These are phyloP conservation scores for Aethionema arabicum DNA, from an alignment of 345 rosid genomes.

Conservation along the genomic window DNA sequence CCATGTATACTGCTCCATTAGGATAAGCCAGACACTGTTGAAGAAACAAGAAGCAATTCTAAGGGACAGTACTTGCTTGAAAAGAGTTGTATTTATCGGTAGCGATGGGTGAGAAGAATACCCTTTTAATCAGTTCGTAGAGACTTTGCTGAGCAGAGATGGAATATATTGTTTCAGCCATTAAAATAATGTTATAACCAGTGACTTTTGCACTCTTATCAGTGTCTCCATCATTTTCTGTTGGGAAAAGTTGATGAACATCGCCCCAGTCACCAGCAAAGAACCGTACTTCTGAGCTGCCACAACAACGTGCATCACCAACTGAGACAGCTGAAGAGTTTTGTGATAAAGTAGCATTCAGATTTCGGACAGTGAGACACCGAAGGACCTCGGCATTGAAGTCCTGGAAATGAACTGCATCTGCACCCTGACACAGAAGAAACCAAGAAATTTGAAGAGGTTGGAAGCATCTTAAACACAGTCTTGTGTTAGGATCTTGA, in stretches of 20 bases:
- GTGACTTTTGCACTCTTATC: conserved; percentile 33
- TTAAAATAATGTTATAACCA: conserved; percentile 79
- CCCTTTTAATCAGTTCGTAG: conserved; percentile 74
- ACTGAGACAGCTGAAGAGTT: conserved; percentile 28
- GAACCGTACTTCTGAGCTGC: conserved; percentile 44
- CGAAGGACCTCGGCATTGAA: conserved; percentile 85
- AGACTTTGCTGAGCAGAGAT: conserved; percentile 62
- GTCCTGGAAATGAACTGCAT: conserved; percentile 76
- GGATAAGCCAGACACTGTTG: conserved; percentile 58
- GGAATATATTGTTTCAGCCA: conserved; percentile 92
- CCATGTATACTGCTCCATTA: conserved; percentile 71
- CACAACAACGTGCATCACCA: conserved; percentile 21
- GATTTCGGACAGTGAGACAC: conserved; percentile 80
- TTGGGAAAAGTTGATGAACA: conserved; percentile 63
- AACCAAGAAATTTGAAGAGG: conserved; percentile 25
- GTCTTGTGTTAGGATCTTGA: background rate
- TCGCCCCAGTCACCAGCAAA: conserved; percentile 93
- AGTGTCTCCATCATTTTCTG: conserved; percentile 37
- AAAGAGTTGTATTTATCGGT: background rate
- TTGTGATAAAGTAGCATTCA: conserved; percentile 49
- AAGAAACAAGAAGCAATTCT: conserved; percentile 15
- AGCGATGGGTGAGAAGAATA: conserved; percentile 25
- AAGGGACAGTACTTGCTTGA: background rate
- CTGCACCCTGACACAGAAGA: conserved; percentile 56
- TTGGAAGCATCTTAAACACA: conserved; percentile 6